These are phyloP conservation scores for Mucor velutinosus DNA, from an alignment of 371 early-diverging fungal species.

Conservation along the genomic window DNA sequence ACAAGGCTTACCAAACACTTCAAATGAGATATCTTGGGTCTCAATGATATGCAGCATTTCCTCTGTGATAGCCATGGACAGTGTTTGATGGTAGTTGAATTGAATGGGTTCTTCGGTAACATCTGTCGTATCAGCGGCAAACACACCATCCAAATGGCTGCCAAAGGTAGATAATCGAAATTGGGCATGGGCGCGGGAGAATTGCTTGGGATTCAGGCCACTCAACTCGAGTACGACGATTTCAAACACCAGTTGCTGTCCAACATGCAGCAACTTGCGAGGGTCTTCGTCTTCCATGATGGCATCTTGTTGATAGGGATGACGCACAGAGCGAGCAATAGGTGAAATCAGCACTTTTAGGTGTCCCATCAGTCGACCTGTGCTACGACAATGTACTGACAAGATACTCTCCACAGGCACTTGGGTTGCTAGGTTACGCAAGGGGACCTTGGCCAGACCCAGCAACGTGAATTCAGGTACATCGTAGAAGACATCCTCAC, in stretches of 20 bases:
- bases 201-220: slow-evolving; percentile 68
- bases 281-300: slow-evolving; percentile 14
- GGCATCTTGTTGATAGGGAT: slow-evolving; percentile 10
- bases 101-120: slow-evolving; percentile 24
- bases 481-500: slow-evolving; percentile 71
- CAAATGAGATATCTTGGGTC: slow-evolving; percentile 52
- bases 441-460: slow-evolving; percentile 55
- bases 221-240: slow-evolving; percentile 66
- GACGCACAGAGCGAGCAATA: slow-evolving; percentile 42
- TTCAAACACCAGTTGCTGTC: slow-evolving; percentile 73
- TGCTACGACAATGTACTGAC: slow-evolving; percentile 55
- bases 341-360: slow-evolving; percentile 53
- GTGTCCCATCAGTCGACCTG: slow-evolving; percentile 57
- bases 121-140: slow-evolving; percentile 15
- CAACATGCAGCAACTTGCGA: slow-evolving; percentile 33
- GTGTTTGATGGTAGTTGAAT: slow-evolving; percentile 67
- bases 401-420: slow-evolving; percentile 49
- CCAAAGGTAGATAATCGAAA: slow-evolving; percentile 73
- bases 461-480: slow-evolving; percentile 61
- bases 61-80: slow-evolving; percentile 53
- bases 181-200: slow-evolving; percentile 78
- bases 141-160: slow-evolving; percentile 29
- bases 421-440: slow-evolving; percentile 52
- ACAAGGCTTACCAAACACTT: slow-evolving; percentile 66
- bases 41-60: slow-evolving; percentile 48